phyloP scores from a whole-genome alignment of 2,329 filamentous ascomycete species.

The Curvularia lunata region DNA sequence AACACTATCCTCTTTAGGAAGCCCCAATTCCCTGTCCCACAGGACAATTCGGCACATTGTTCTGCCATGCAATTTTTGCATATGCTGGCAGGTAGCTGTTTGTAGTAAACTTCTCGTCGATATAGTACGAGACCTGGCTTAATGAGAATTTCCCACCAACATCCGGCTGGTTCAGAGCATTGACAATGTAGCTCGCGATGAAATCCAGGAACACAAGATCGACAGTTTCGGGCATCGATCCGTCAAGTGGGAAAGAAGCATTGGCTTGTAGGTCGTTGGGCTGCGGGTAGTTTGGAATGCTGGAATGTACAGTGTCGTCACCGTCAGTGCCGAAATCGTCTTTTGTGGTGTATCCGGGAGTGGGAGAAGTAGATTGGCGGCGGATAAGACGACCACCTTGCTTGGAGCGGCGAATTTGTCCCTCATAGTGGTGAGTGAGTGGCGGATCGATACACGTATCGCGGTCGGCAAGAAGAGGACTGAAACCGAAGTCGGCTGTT shows the following conservation, averaged over 20 bases:
- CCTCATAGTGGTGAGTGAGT: slow-evolving; percentile 36
- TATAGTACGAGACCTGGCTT: slow-evolving; percentile 46
- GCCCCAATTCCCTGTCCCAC: slow-evolving; percentile 45
- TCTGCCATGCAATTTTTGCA: slow-evolving; percentile 52
- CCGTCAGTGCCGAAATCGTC: slow-evolving; percentile 65
- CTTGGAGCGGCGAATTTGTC: slow-evolving; percentile 34
- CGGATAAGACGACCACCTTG: slow-evolving; percentile 54
- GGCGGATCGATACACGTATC: slow-evolving; percentile 60
- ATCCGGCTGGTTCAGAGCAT: slow-evolving; percentile 41
- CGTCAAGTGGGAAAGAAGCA: slow-evolving; percentile 56
- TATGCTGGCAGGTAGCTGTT: slow-evolving; percentile 52
- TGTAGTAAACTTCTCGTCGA: slow-evolving; percentile 51
- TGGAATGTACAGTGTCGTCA: slow-evolving; percentile 62
- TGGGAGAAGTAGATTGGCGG: slow-evolving; percentile 53
- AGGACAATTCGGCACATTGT: slow-evolving; percentile 49
- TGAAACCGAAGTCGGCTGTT: slow-evolving; percentile 47
- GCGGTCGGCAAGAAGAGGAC: slow-evolving; percentile 44
- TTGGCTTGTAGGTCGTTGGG: slow-evolving; percentile 60
- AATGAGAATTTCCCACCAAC: slow-evolving; percentile 43
- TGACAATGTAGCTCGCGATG: slow-evolving; percentile 47
- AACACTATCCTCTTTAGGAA: background rate
- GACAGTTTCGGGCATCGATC: slow-evolving; percentile 53
- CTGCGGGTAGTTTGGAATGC: slow-evolving; percentile 56
- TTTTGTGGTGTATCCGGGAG: slow-evolving; percentile 61
- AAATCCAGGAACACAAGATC: slow-evolving; percentile 64